Base-by-base conservation (phyloP, 192 early-diverging fungal species). In the Funneliformis geosporum region DNA sequence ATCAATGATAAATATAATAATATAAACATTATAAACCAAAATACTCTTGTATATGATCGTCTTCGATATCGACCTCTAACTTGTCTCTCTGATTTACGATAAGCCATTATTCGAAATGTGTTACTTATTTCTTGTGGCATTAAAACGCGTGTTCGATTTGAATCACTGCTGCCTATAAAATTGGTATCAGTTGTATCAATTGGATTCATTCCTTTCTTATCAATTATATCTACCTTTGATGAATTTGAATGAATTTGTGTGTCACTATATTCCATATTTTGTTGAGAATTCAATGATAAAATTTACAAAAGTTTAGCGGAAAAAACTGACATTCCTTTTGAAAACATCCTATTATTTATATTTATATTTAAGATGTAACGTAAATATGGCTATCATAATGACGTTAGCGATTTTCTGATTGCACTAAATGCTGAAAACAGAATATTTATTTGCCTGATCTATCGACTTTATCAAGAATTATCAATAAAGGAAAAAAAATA, bases 11-110 rank as follows among this genome's bases (percentile, higher is more conserved):
- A 73, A 25, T 55, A 73, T 55, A 73, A 14, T 10, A 73, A 27
- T 46, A 73, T 73, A n/a, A 73, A 73, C 71, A 73, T 73, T 0
- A 73, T 73, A 46, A 73, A 73, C 71, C 71, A 73, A 21, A 73
- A 73, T 21, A 33, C 8, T 55, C 71, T 46, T 14, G 28, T 73
- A 28, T 23, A 73, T 23, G 71, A 73, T 55, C 47, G 44, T 33
- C 71, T 46, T 14, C 47, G 25, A 50, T 73, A 73, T 55, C 71
- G n/a, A 12, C 71, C 71, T 46, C 47, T 55, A 28, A 50, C 27
- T 73, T 73, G 71, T 47, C 71, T 46, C 16, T 59, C 47, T 8
- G 11, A 46, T 47, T 73, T 73, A 47, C 71, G 42, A 55, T 14
- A 73, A 14, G 71, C 71, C 71, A 73, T 73, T 73, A 55, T 73